Evolutionary conservation across 2,329 filamentous ascomycete species (phyloP), one percentile per base, ranked within the genome.

Genomic region (Ophiostoma quercus): DNA sequence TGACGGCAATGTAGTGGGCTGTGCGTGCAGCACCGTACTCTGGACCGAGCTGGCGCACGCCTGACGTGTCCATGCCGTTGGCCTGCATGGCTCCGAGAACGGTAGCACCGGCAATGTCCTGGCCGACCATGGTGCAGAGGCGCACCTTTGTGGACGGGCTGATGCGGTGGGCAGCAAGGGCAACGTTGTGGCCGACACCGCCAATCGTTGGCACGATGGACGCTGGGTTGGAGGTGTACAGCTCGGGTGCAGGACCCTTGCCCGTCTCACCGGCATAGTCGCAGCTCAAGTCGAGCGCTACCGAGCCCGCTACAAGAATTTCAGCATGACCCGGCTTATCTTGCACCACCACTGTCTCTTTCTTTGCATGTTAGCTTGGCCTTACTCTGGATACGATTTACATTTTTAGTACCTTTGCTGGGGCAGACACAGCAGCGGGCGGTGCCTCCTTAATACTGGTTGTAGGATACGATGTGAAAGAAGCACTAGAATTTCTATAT

Each of bases 101-200:
- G 8, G 90, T 90, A 51, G 85, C 86, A 19, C 94, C 95, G 70
- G 91, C 90, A 86, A 87, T 78, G 76, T 98, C 94, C 76, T 94
- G 86, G 16, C 90, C 93, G 11, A 97, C 85, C 72, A 92, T 85
- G 75, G 91, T 96, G 79, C 90, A 94, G 19, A 97, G 86, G 29
- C 87, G 84, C 8, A 95, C 90, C 16, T 84, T 86, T 57, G 79
- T 79, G 22, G 80, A 76, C 8, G 86, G 87, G 71, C 90, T 85
- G 16, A 84, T 84, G 41, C 89, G 85, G 74, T 93, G 91, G 0
- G 92, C 89, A 63, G 94, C 94, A 66, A 92, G 85, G 19, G 95
- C 92, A 63, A 98, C 92, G 76, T 98, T 98, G 76, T 93, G 90
- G 7, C 92, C 95, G 8, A 98, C 95, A 7, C 95, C 95, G 14